Percentiles rank a stretch among this genome's conserved stretches.
Evolutionary conservation across 208 protist species (phyloP).

Genomic region (Trypanosoma scelopori): DNA sequence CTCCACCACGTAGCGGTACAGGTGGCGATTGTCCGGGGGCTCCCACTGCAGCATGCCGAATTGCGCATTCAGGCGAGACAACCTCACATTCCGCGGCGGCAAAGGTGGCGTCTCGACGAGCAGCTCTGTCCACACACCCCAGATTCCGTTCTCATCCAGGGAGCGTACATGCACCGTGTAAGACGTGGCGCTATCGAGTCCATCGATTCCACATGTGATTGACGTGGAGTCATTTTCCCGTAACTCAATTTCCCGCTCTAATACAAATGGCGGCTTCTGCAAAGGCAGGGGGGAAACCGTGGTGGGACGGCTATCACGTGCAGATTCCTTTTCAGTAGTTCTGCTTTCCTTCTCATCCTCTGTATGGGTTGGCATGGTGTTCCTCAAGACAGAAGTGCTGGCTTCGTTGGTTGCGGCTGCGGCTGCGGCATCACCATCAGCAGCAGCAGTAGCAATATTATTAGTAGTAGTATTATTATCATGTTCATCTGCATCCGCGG

Average conservation of each 20-base stretch:
- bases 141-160: conserved; percentile 72
- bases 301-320: background rate
- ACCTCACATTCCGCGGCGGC: conserved; percentile 55
- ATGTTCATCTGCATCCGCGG: background rate
- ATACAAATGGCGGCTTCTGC: background rate
- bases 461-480: background rate
- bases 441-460: background rate
- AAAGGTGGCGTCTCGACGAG: conserved; percentile 68
- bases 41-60: conserved; percentile 83
- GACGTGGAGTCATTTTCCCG: conserved; percentile 1
- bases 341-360: too few relatives aligned
- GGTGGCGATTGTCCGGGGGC: conserved; percentile 30
- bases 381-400: background rate
- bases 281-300: background rate
- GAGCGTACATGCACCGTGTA: conserved; percentile 74
- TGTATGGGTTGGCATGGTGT: background rate
- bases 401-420: background rate
- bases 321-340: too few relatives aligned
- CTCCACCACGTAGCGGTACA: conserved; percentile 84
- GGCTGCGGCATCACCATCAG: background rate
- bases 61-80: conserved; percentile 79
- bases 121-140: conserved; percentile 71
- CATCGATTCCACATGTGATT: conserved; percentile 32
- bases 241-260: conserved; percentile 22
- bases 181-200: conserved; percentile 51